A percentile compares a stretch with the other conserved stretches of the same genome.
phyloP scores from a whole-genome alignment of 306 rosid species.

The Delonix regia region DNA sequence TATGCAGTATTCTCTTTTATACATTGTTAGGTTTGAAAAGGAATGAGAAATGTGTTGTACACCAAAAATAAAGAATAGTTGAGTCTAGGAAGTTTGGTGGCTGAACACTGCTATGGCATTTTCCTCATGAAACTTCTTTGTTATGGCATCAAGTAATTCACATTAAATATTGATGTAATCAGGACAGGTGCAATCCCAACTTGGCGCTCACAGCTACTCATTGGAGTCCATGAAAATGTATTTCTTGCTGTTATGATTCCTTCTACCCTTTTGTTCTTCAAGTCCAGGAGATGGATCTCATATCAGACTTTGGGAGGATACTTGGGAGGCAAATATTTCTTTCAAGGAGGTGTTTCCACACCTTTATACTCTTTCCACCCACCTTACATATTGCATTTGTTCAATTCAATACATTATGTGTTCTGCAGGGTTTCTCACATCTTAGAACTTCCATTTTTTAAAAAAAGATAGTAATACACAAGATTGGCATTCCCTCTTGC shows the following conservation, averaged over 20 bases:
- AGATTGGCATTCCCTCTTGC: background rate
- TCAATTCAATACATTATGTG: background rate
- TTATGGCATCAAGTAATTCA: background rate
- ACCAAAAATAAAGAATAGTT: background rate
- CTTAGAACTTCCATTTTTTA: background rate
- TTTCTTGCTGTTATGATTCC: background rate
- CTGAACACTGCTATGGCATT: background rate
- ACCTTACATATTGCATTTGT: background rate
- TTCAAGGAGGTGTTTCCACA: background rate
- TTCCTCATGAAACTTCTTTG: background rate
- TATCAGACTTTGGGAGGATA: background rate
- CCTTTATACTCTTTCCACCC: background rate
- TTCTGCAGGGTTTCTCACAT: background rate
- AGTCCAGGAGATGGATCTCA: background rate
- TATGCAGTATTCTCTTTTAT: background rate
- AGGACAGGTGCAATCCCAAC: background rate
- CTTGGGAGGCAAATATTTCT: background rate
- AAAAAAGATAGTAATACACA: background rate
- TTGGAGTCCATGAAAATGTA: background rate
- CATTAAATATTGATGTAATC: background rate
- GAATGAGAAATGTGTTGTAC: background rate
- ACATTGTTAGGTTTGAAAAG: background rate
- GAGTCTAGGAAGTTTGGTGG: background rate
- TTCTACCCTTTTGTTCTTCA: background rate
- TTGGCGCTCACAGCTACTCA: background rate